These are phyloP conservation scores for Pisolithus marmoratus DNA, from an alignment of 768 basidiomycete genomes.

Conservation along the genomic window DNA sequence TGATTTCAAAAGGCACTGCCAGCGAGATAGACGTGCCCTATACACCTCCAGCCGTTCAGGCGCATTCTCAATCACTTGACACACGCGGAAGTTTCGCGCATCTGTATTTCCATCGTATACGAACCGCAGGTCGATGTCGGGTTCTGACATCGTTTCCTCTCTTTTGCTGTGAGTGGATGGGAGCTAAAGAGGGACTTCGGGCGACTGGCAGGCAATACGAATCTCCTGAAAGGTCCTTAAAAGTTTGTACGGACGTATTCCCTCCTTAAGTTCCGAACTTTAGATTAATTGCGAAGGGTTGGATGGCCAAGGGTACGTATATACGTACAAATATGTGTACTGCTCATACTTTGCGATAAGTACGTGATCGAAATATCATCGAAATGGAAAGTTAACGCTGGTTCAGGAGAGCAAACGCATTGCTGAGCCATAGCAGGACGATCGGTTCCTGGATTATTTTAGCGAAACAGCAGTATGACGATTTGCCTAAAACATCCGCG, in stretches of 20 bases:
- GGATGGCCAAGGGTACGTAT: slow-evolving; percentile 6
- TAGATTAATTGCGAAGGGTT: slow-evolving; percentile 9
- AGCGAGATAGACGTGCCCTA: slow-evolving; percentile 26
- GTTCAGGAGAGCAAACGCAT: slow-evolving; percentile 15
- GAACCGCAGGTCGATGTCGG: slow-evolving; percentile 37
- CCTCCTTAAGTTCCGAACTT: slow-evolving; percentile 15
- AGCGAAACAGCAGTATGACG: too few relatives aligned
- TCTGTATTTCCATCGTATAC: slow-evolving; percentile 30
- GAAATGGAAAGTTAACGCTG: slow-evolving; percentile 7
- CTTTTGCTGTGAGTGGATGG: not conserved
- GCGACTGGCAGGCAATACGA: slow-evolving; percentile 2
- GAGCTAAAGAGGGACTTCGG: not conserved
- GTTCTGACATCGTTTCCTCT: slow-evolving; percentile 20
- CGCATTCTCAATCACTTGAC: slow-evolving; percentile 27
- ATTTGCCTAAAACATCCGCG: too few relatives aligned
- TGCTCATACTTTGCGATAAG: slow-evolving; percentile 12
- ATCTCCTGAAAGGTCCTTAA: not conserved
- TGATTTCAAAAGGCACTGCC: not conserved
- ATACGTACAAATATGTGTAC: not conserved
- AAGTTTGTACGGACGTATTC: slow-evolving; percentile 14
- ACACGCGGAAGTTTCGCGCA: slow-evolving; percentile 40
- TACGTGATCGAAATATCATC: slow-evolving; percentile 19
- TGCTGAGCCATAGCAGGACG: too few relatives aligned
- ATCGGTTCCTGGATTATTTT: too few relatives aligned
- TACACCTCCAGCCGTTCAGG: slow-evolving; percentile 35